Evolutionary conservation across 1,284 basidiomycete species (phyloP), one percentile per base, ranked within the genome.

Genomic region (Filobasidium uniguttulatum): DNA sequence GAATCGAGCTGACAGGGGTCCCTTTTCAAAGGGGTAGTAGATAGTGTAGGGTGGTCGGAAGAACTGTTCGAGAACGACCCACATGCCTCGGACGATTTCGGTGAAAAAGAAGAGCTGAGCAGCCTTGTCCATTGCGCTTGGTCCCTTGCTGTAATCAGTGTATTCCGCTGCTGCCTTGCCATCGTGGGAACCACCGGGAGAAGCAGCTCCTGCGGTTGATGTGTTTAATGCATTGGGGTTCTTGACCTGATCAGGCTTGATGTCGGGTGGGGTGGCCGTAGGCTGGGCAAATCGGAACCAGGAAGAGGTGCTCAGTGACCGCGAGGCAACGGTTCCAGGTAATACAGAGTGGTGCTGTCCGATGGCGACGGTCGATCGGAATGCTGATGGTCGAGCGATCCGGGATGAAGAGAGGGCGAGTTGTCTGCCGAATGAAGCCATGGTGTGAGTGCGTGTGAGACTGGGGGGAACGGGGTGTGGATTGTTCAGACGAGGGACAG

Each of bases 11-110:
- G 88, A 94, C 50, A 98, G 72, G 34, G 94, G 94, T 19, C 94
- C 94, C 72, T 98, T 98, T 73, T 99, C 94, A 63, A 91, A 96
- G 23, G 65, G 65, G 58, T 73, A 77, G 75, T 75, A 94, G 75
- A 98, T 98, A 37, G 93, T 98, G 72, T 97, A 98, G 29, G 93
- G 93, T 40, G 87, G 87, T 51, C 89, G 80, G 79, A 93, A 94
- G 73, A 94, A 89, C 69, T 97, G 86, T 71, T 97, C 94, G 57
- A 97, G 62, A n/a, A 97, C 90, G 67, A 99, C 83, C 89, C 91
- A 96, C 87, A 97, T 93, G 62, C 93, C 91, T 74, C 93, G 77
- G 59, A 93, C 73, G 61, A 98, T 96, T 72, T 99, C 94, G 54
- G 93, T 97, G 69, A 99, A 90, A 78, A 99, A 97, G 77, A 98